These are phyloP conservation scores for Aspergillus candidus DNA, from an alignment of 2,329 filamentous ascomycete genomes.

Conservation along the genomic window DNA sequence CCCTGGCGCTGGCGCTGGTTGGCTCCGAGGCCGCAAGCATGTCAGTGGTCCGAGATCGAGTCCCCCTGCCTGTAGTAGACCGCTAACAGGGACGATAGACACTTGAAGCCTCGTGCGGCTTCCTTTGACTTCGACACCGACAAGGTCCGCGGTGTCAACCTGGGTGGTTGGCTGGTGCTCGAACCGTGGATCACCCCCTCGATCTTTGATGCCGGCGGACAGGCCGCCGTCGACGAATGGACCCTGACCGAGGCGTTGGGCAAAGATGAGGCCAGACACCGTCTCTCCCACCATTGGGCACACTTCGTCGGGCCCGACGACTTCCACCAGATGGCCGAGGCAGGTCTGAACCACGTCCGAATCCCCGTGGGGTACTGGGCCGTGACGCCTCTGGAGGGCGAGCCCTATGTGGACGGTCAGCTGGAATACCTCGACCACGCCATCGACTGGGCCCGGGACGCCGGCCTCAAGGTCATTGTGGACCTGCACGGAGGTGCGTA, in stretches of 20 bases:
- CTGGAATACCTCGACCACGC: constrained; percentile 53
- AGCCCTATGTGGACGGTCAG: constrained; percentile 59
- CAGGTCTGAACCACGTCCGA: constrained; percentile 57
- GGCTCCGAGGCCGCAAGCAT: constrained; percentile 19
- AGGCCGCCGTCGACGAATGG: constrained; percentile 53
- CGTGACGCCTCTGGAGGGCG: constrained; percentile 46
- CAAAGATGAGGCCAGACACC: constrained; percentile 41
- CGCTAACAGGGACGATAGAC: constrained; percentile 15
- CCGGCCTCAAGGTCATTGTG: constrained; percentile 59
- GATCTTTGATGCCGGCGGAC: constrained; percentile 48
- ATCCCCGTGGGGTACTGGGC: constrained; percentile 65
- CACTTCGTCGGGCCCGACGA: constrained; percentile 52
- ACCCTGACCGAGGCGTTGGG: constrained; percentile 48
- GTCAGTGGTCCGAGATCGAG: constrained; percentile 17
- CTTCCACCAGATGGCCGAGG: constrained; percentile 50
- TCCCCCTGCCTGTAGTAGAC: background rate
- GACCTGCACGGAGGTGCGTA: constrained; percentile 60
- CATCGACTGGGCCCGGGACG: constrained; percentile 52
- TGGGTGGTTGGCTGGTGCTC: constrained; percentile 60
- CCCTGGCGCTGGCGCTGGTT: constrained; percentile 21
- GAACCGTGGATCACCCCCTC: constrained; percentile 61
- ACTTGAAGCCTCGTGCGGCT: constrained; percentile 23
- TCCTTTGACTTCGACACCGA: constrained; percentile 49
- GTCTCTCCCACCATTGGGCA: constrained; percentile 53
- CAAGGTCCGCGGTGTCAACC: constrained; percentile 59